Evolutionary conservation across 2,329 filamentous ascomycete species (phyloP).

Genomic region (Piedraia hortae): DNA sequence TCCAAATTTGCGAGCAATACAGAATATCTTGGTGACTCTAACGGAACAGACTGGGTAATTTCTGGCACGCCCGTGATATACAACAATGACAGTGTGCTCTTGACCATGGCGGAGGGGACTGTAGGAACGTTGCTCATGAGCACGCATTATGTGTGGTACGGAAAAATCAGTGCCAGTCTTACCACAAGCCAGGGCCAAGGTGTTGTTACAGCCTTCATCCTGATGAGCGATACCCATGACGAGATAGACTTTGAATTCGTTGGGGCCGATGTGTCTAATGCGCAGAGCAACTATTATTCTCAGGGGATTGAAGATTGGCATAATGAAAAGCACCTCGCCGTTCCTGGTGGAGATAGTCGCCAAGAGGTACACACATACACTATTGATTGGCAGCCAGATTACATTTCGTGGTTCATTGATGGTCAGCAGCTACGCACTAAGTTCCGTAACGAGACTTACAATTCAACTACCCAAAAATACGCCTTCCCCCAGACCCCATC

Average conservation of each 20-base stretch:
- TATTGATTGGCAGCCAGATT: conserved; percentile 73
- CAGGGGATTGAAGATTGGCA: conserved; percentile 78
- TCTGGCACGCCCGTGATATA: conserved; percentile 46
- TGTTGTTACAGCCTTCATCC: conserved; percentile 92
- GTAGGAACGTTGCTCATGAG: conserved; percentile 67
- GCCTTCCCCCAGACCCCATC: conserved; percentile 75
- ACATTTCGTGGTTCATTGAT: conserved; percentile 67
- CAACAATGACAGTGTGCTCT: conserved; percentile 36
- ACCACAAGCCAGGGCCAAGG: conserved; percentile 63
- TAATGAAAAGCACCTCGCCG: conserved; percentile 44
- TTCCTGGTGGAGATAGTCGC: conserved; percentile 34
- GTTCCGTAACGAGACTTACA: conserved; percentile 59
- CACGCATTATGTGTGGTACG: conserved; percentile 89
- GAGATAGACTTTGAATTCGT: conserved; percentile 96
- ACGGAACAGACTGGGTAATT: conserved; percentile 61
- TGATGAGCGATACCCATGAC: conserved; percentile 86
- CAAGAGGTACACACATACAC: conserved; percentile 67
- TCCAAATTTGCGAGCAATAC: conserved; percentile 42
- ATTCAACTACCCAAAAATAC: conserved; percentile 54
- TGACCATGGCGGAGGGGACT: conserved; percentile 72
- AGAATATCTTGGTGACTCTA: conserved; percentile 65
- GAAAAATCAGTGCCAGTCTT: conserved; percentile 61
- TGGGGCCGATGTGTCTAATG: conserved; percentile 45
- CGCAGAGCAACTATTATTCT: conserved; percentile 92
- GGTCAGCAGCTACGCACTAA: conserved; percentile 48